Evolutionary conservation across 148 eudicot species (phyloP), one percentile per base, ranked within the genome.

Genomic region (Rhododendron mucronatum): DNA sequence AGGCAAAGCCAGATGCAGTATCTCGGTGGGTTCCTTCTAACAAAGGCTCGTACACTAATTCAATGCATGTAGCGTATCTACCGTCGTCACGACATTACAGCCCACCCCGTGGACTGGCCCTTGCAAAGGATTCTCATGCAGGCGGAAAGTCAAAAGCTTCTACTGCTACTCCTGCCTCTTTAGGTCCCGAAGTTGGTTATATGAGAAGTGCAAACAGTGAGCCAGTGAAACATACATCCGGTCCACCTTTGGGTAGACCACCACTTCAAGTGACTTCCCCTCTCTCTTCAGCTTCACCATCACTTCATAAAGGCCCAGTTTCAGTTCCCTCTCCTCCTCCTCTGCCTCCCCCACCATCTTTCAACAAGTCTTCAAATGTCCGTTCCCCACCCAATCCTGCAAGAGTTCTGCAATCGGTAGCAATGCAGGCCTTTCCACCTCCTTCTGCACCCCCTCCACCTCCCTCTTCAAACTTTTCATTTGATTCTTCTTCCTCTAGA

Each of bases 21-120:
- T 94, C 94, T 82, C 88, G 93, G 37, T 95, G 95, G 98, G 92
- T 95, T 82, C 98, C 98, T 77, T 87, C 98, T 65, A 94, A 95
- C 87, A 94, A 93, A 90, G 98, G 95, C 35, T 90, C 94, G 82
- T 93, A 92, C 88, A 93, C 94, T 77, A 93, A 93, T 81, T 97
- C 98, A 51, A 93, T 95, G 99, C 99, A 95, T 87, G 94, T 95
- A n/a, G 89, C 89, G 3, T 94, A 93, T 91, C 98, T 71, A 71
- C 76, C 96, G 15, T 93, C 92, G 61, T 88, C 94, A 78, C 92
- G 96, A 86, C 84, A 90, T 86, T 90, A 92, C 78, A 94, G 94
- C 88, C 93, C 95, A 81, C 99, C 98, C 28, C 90, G 93, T 71
- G 85, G 88, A 33, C 80, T 92, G 69, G 90, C 92, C 74, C 89